Conservation (phyloP, 306 rosid genomes). For the Castanospermum australe region DNA sequence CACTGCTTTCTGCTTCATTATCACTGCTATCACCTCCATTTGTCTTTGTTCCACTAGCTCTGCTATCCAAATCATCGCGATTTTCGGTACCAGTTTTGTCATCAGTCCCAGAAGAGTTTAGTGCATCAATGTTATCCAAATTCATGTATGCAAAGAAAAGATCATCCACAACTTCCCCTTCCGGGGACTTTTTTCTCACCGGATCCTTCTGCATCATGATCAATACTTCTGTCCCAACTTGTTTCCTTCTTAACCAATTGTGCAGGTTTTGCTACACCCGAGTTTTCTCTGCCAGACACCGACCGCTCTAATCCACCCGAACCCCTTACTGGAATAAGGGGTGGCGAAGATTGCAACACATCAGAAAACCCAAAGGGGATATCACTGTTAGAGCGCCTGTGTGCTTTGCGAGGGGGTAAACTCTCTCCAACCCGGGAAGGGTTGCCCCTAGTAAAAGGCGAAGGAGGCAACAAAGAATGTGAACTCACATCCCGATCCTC, state of each 20-base stretch:
- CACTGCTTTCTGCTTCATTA: constrained; percentile 87
- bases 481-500: constrained; percentile 76
- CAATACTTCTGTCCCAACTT: constrained; percentile 51
- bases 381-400: constrained; percentile 87
- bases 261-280: constrained; percentile 42
- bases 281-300: constrained; percentile 36
- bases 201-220: constrained; percentile 58
- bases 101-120: constrained; percentile 70
- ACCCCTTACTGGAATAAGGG: constrained; percentile 57
- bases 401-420: constrained; percentile 82
- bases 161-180: constrained; percentile 89
- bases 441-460: constrained; percentile 51
- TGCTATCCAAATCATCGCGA: constrained; percentile 95
- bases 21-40: constrained; percentile 92
- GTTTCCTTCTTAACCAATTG: constrained; percentile 65
- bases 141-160: constrained; percentile 91
- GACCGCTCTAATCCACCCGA: constrained; percentile 44
- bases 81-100: constrained; percentile 69
- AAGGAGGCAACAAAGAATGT: constrained; percentile 64
- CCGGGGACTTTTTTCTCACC: constrained; percentile 88
- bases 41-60: constrained; percentile 86
- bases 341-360: constrained; percentile 67
- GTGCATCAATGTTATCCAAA: constrained; percentile 71
- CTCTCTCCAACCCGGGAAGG: constrained; percentile 44
- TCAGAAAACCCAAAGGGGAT: constrained; percentile 84